Percentiles rank a stretch among this genome's conserved stretches.
These are phyloP conservation scores for Mortierella sp. DNA, from an alignment of 371 early-diverging fungal genomes.

Conservation along the genomic window DNA sequence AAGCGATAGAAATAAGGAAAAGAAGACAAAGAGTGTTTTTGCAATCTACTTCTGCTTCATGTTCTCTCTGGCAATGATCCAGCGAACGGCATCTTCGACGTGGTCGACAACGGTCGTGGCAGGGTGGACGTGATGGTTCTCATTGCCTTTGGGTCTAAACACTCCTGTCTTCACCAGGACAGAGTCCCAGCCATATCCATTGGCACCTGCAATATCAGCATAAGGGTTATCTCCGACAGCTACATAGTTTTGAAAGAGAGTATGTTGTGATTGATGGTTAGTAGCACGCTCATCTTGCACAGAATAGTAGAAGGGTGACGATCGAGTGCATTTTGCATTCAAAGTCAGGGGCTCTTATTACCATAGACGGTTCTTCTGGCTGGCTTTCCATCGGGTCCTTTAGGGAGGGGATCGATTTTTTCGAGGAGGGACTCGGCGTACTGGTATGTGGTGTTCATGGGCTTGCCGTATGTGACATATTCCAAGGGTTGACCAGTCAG, in stretches of 20 bases:
- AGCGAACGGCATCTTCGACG: conserved; percentile 47
- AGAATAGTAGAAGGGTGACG: too few relatives aligned
- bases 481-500: conserved; percentile 64
- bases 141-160: conserved; percentile 61
- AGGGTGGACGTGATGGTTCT: conserved; percentile 59
- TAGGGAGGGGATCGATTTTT: conserved; percentile 34
- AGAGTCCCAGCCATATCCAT: conserved; percentile 84
- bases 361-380: conserved; percentile 52
- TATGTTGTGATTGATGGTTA: not conserved
- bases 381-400: conserved; percentile 7
- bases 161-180: conserved; percentile 91
- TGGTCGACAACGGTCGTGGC: conserved; percentile 42
- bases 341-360: not conserved
- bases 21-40: too few relatives aligned
- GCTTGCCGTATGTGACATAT: conserved; percentile 87
- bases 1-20: not conserved
- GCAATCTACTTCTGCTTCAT: conserved; percentile 15
- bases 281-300: too few relatives aligned
- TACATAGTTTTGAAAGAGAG: conserved; percentile 3
- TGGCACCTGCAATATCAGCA: conserved; percentile 87
- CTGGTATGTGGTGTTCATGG: conserved; percentile 77
- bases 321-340: too few relatives aligned
- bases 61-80: conserved; percentile 45
- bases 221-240: conserved; percentile 87
- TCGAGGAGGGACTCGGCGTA: conserved; percentile 74